Conservation (phyloP, 2,329 filamentous ascomycete species). For the Epichloe coenophiala region DNA sequence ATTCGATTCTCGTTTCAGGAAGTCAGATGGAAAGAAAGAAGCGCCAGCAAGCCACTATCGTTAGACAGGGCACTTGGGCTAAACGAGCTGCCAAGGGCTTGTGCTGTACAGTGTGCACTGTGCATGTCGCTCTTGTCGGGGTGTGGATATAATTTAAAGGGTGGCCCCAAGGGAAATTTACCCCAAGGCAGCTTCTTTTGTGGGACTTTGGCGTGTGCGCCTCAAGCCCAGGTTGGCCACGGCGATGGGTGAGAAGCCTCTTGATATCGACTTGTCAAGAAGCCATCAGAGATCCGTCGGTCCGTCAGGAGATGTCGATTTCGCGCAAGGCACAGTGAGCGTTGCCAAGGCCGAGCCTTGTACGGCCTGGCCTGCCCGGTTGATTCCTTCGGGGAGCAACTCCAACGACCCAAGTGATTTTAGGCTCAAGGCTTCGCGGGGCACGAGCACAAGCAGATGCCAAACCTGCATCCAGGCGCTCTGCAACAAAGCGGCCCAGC, state of each 20-base stretch:
- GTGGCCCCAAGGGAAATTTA: background rate
- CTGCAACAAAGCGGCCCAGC: background rate
- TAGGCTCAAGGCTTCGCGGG: background rate
- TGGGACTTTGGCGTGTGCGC: conserved; percentile 6
- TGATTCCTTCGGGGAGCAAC: background rate
- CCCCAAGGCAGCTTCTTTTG: background rate
- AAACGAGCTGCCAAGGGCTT: background rate
- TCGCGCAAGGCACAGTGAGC: background rate
- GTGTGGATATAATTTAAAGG: background rate
- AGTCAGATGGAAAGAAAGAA: conserved; percentile 15
- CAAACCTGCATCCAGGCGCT: conserved; percentile 2
- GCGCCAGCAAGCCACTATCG: conserved; percentile 9
- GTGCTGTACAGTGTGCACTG: background rate
- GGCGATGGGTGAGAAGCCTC: conserved; percentile 3
- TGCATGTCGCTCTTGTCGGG: background rate
- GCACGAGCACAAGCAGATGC: background rate
- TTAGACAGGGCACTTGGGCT: background rate
- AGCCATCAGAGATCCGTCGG: background rate
- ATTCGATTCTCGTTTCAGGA: conserved; percentile 11
- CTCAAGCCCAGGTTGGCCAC: background rate
- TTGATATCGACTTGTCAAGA: background rate
- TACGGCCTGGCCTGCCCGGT: background rate
- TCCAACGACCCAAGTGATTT: background rate
- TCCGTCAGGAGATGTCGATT: background rate
- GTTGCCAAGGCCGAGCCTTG: too few species aligned